phyloP scores from a whole-genome alignment of 257 asterid species.

The Buddleja alternifolia region DNA sequence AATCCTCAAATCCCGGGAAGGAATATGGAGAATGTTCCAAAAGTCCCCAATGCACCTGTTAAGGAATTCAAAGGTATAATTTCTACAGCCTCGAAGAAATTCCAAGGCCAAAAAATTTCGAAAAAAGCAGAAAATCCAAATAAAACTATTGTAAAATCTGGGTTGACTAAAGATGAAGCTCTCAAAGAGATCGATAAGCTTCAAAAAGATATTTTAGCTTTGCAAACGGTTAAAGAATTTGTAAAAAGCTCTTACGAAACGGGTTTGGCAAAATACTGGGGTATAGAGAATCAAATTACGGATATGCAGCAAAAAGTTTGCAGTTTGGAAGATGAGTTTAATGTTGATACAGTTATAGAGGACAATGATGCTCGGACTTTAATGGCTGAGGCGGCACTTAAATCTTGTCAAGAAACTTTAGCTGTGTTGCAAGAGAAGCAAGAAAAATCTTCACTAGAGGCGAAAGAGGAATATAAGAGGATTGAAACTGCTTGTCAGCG shows the following conservation, averaged over 20 bases:
- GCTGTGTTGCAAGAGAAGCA: conserved; percentile 49
- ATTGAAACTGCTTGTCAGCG: conserved; percentile 45
- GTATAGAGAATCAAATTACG: conserved; percentile 48
- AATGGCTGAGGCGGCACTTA: conserved; percentile 62
- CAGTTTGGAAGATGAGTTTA: conserved; percentile 52
- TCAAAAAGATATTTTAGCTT: conserved; percentile 48
- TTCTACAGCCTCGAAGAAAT: conserved; percentile 53
- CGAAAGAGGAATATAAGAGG: conserved; percentile 43
- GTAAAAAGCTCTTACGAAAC: conserved; percentile 52
- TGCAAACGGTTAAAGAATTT: conserved; percentile 58
- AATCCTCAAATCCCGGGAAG: conserved; percentile 31
- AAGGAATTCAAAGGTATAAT: conserved; percentile 60
- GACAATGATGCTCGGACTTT: conserved; percentile 56
- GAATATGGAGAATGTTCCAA: conserved; percentile 45
- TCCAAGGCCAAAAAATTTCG: conserved; percentile 26
- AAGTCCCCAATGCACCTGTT: conserved; percentile 63
- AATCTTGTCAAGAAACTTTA: conserved; percentile 51
- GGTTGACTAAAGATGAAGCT: conserved; percentile 46
- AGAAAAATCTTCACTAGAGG: conserved; percentile 35
- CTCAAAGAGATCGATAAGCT: conserved; percentile 47
- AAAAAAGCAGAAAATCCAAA: neutral
- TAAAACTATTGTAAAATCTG: conserved; percentile 34
- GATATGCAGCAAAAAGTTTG: conserved; percentile 51
- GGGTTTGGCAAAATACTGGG: conserved; percentile 51
- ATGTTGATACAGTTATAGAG: conserved; percentile 45